Conservation (phyloP, 2,329 filamentous ascomycete species). For the Monosporascus sp. region DNA sequence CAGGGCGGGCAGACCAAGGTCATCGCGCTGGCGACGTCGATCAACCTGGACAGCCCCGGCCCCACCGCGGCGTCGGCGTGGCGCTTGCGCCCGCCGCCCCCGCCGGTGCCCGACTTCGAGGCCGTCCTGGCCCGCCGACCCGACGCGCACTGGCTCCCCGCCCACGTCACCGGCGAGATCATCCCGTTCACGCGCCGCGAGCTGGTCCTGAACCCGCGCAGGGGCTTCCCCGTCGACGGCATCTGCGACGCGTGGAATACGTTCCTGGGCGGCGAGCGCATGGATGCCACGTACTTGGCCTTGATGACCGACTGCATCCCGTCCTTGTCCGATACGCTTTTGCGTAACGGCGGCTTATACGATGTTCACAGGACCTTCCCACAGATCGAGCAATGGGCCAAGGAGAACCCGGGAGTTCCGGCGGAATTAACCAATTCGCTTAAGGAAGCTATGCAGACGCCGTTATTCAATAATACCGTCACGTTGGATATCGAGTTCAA, state of each 20-base stretch:
- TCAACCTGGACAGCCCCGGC: constrained; percentile 19
- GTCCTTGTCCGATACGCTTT: constrained; percentile 23
- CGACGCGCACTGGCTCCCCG: constrained; percentile 19
- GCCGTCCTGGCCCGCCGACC: constrained; percentile 8
- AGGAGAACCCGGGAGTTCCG: constrained; percentile 17
- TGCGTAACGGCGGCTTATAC: constrained; percentile 18
- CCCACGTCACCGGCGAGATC: constrained; percentile 14
- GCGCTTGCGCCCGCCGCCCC: constrained; percentile 11
- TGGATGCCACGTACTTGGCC: constrained; percentile 18
- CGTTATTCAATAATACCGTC: constrained; percentile 13
- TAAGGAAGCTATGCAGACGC: constrained; percentile 11
- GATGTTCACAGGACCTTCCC: constrained; percentile 12
- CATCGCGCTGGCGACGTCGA: constrained; percentile 17
- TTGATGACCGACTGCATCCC: constrained; percentile 23
- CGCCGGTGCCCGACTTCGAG: constrained; percentile 18
- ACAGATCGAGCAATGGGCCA: constrained; percentile 14
- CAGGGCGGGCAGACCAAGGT: constrained; percentile 12
- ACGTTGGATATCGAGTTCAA: constrained; percentile 24
- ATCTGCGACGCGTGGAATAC: constrained; percentile 21
- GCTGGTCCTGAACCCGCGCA: constrained; percentile 15
- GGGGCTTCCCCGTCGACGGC: constrained; percentile 12
- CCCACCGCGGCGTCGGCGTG: constrained; percentile 13
- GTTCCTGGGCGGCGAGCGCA: constrained; percentile 11
- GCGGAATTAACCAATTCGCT: constrained; percentile 8
- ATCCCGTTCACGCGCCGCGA: constrained; percentile 13